Evolutionary conservation across 2,329 filamentous ascomycete species (phyloP), one percentile per base, ranked within the genome.

Genomic region (Cladosporium halotolerans): DNA sequence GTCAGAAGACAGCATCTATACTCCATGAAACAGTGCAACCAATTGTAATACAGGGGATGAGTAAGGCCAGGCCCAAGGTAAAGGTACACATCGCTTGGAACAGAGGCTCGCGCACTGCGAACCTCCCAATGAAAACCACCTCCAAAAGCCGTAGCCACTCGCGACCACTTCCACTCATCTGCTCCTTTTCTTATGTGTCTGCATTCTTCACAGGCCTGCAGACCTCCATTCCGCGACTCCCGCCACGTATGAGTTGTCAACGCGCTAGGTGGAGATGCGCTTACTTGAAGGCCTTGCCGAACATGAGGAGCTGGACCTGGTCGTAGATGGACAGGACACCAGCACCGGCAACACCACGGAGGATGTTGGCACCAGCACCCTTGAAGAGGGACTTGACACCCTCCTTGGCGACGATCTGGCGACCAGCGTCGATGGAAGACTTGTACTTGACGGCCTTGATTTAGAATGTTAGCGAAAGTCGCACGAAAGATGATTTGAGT

Each of bases 251-350:
- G 48, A 36, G 18, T 51, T 51, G 31, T 51, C 48, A 44, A 44
- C 32, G 40, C 6, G 41, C 32, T 42, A 18, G 36, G 52, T 44
- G 16, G 58, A 57, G 60, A 64, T 51, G 52, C 58, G 58, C 53
- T 61, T 66, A 65, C 77, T 95, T 95, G 91, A 91, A 99, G 83
- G 90, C 89, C 91, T 99, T 97, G 78, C 93, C 93, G 89, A 99
- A 99, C 79, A 99, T 79, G 77, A 99, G 79, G 76, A 99, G 85
- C 88, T 99, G 93, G 77, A 89, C 89, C 85, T 97, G 92, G 78
- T 99, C 93, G 82, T 99, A 99, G 89, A 99, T 96, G 78, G 93
- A 99, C 76, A 99, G 84, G 75, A 99, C 93, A 99, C 93, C 93
- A 82, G 93, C 93, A 89, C 93, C 95, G 74, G 93, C 93, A 74